A percentile compares a stretch with the other conserved stretches of the same genome.
phyloP scores from a whole-genome alignment of 208 protist species.

The Acanthamoeba triangularis region DNA sequence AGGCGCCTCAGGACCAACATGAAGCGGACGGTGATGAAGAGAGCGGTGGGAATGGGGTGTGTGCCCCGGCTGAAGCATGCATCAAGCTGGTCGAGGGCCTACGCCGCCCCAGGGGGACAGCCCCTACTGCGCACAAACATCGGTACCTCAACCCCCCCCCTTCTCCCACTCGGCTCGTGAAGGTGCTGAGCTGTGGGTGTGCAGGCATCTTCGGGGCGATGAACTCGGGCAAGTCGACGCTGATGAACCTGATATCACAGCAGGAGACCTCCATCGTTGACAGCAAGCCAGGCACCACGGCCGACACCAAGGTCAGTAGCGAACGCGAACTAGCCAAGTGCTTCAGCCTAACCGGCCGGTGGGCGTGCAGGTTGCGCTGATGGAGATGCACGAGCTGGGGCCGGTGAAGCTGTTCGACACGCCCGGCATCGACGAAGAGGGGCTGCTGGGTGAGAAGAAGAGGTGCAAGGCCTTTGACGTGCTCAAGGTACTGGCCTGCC shows the following conservation, averaged over 20 bases:
- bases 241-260: constrained; percentile 88
- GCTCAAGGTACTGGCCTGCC: neutral
- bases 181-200: no score
- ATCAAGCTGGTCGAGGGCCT: no score
- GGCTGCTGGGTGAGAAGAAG: constrained; percentile 86
- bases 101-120: no score
- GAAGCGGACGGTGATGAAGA: no score
- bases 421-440: constrained; percentile 85
- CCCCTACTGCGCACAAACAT: neutral
- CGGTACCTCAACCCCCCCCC: neutral
- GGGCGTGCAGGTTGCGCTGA: constrained; percentile 79
- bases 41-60: no score
- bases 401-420: constrained; percentile 89
- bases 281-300: constrained; percentile 87
- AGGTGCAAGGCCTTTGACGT: constrained; percentile 79
- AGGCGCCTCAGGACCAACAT: no score
- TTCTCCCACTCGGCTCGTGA: no score
- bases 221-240: constrained; percentile 89
- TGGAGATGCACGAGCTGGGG: constrained; percentile 88
- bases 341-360: neutral
- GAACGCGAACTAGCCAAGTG: neutral
- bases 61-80: no score
- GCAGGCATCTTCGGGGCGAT: constrained; percentile 81
- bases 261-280: constrained; percentile 88
- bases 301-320: constrained; percentile 82